Evolutionary conservation across 1,284 basidiomycete species (phyloP), one percentile per base, ranked within the genome.

Genomic region (Ceratobasidium sp.): DNA sequence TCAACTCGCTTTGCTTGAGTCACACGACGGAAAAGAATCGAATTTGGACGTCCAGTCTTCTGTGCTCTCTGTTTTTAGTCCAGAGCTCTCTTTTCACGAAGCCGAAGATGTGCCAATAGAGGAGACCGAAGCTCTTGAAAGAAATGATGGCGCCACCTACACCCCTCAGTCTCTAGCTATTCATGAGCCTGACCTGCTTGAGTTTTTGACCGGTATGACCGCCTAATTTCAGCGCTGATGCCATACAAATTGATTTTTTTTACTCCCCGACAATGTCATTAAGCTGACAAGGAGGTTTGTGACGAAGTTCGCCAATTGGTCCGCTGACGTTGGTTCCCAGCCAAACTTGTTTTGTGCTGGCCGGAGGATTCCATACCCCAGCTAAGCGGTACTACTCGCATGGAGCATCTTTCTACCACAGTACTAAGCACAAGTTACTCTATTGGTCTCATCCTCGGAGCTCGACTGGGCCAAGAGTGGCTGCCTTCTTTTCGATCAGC

Each of bases 381-480:
- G 33, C 82, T 91, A 10, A 88, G 88, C 0, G 85, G 79, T 78
- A 54, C 28, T 65, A 58, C 7, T 26, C 35, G 23, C 3, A 11
- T 35, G 6, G 26, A 1, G 47, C 17, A 17, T 37, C 13, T 8
- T 37, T 39, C 0, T 13, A 69, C 35, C 20, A 73, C 65, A 61
- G 8, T 15, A n/a, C 28, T 78, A 3, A 20, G 33, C 39, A 17
- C 10, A 17, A 15, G 26, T 20, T 5, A 11, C 33, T 23, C 13
- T 63, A 8, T 61, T 37, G 76, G 77, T 85, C 2, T 83, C 85
- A 0, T 90, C 89, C 0, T 83, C 85, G 31, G 79, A 82, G 0
- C 86, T 85, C n/a, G 88, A 91, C 80, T 92, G 91, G 91, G 86
- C 84, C 13, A 83, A 82, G 7, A 86, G 84, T 17, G 90, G 89